Evolutionary conservation across 2,329 filamentous ascomycete species (phyloP), one percentile per base, ranked within the genome.

Genomic region (Graphilbum fragrans): DNA sequence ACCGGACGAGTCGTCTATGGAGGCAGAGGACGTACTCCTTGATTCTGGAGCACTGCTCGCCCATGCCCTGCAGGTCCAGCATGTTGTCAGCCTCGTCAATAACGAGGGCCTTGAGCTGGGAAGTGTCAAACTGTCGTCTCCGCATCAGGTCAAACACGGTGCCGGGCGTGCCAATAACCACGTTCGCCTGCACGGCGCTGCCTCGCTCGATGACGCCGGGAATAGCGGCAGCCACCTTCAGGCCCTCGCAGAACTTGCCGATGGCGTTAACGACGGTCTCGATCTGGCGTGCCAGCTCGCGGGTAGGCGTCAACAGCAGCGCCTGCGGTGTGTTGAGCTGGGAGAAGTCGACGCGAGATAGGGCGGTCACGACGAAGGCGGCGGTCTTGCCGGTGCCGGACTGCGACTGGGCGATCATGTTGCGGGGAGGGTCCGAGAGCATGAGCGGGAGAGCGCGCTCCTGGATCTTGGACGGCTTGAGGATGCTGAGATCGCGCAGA

Each of bases 81-180:
- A 98, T 98, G 65, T 95, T 96, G 65, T 98, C 92, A 43, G 92
- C 92, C 66, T 98, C 92, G 55, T 98, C 92, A 41, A 98, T 72
- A 42, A 95, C 90, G 46, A 98, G 72, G 9, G 94, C 74, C 59
- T 79, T 85, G 51, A 98, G 69, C 44, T 78, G 64, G 17, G 72
- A 75, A 1, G 77, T 62, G 51, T 94, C 77, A 49, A 98, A 72
- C 55, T 84, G 74, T 50, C 78, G 74, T 53, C 80, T 78, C 54
- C 81, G 80, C 53, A 95, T 81, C 53, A 92, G 70, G 55, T 96
- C 92, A 67, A 83, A 81, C 38, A 92, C 86, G 0, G 90, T 96
- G 42, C 92, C 92, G 1, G 92, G 92, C 1, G 92, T 98, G 45
- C 92, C 92, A 45, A 95, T 85, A 22, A 98, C 75, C 37, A 96